Base-by-base conservation (phyloP, 352 stramenopile species). In the Pythium aquatile region DNA sequence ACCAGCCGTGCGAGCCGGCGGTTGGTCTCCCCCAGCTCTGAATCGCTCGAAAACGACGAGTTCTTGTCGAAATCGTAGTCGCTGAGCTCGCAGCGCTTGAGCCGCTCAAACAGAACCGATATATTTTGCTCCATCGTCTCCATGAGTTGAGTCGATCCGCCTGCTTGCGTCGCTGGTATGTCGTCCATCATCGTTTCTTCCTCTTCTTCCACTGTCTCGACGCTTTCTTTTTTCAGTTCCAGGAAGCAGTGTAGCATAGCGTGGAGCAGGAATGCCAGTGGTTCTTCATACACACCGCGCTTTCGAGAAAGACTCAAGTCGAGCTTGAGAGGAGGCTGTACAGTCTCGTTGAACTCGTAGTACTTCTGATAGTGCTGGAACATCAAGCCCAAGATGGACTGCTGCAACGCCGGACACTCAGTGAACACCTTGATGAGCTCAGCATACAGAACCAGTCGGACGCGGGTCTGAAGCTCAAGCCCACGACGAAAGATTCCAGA, bases 21-120 rank as follows among this genome's bases (percentile, higher is more conserved):
- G 32, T 81, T 83, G 5, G 68, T 69, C 26, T 74, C 57, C 0
- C 72, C 76, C 17, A 75, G 44, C 10, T 65, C 55, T 4, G 63
- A 73, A 24, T 76, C 49, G 1, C 55, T 10, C 0, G 57, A 68
- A 29, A 85, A 83, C 9, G 73, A 72, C 6, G 76, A 60, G 44
- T 70, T 70, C 55, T 82, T 79, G 59, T 85, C 74, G 17, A 85
- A 72, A 20, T 85, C 77, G 48, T 83, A 83, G 58, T 85, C 73
- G 2, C 55, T 57, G 2, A 83, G 49, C 48, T 81, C 73, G 47
- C 77, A 80, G 5, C 73, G 68, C 55, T 80, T 81, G 62, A 85
- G 69, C 33, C 77, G 65, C 58, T 81, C 73, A 55, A 85, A 79
- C 17, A 85, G 46, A 20, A 75, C 49, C 6, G 59, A 58, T 8